Evolutionary conservation across 2,329 filamentous ascomycete genomes (phyloP).

Genomic region (Penicillium janthinellum): DNA sequence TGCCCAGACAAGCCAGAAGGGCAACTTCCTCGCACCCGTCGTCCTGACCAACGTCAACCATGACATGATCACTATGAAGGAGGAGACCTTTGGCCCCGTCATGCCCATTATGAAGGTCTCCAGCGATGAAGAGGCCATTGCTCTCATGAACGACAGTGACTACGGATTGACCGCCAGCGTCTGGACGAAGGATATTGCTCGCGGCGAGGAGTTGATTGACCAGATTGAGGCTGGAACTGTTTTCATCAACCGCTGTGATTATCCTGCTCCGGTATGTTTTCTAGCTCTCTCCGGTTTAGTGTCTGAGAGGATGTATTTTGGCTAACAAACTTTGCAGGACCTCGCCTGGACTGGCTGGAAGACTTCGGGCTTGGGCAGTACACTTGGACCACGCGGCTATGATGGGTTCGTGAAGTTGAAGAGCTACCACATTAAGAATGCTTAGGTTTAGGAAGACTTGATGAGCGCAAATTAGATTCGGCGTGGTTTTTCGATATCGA

Average conservation of each 20-base stretch:
- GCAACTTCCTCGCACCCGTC: constrained; percentile 83
- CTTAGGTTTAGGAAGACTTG: not conserved
- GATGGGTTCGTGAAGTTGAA: constrained; percentile 93
- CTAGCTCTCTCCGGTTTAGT: no score
- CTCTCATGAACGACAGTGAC: constrained; percentile 87
- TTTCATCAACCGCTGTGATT: constrained; percentile 91
- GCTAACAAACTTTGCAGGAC: constrained; percentile 56
- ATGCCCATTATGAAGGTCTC: constrained; percentile 85
- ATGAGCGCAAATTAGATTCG: not conserved
- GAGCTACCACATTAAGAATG: constrained; percentile 76
- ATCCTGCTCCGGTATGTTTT: constrained; percentile 75
- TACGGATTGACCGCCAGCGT: constrained; percentile 90
- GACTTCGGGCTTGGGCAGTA: constrained; percentile 85
- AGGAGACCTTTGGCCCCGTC: constrained; percentile 91
- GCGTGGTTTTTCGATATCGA: no score
- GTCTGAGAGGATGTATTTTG: not conserved
- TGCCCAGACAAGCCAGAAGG: constrained; percentile 66
- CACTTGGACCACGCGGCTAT: constrained; percentile 81
- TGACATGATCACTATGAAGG: constrained; percentile 81
- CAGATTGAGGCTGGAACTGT: constrained; percentile 87
- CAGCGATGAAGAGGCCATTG: constrained; percentile 74
- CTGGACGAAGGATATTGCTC: constrained; percentile 82
- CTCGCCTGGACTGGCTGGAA: constrained; percentile 94
- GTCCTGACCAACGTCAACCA: constrained; percentile 77
- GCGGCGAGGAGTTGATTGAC: constrained; percentile 73